Evolutionary conservation across 2,329 filamentous ascomycete genomes (phyloP).

Genomic region (Paracorniculantispora psalliotae): DNA sequence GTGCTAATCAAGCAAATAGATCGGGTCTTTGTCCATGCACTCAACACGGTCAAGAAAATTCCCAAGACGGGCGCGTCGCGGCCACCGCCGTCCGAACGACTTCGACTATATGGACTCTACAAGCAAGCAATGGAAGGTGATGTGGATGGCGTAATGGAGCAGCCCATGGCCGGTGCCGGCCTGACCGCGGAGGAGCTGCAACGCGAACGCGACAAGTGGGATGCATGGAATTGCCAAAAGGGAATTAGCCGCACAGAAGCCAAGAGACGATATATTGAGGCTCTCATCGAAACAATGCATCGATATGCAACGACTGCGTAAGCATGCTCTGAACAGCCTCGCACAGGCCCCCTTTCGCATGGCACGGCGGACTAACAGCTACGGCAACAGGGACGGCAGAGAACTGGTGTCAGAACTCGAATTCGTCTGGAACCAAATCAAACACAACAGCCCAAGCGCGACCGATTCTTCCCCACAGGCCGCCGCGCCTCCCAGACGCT

Average conservation of each 20-base stretch:
- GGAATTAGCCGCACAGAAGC: constrained; percentile 83
- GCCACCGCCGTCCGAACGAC: constrained; percentile 76
- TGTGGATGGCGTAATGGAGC: constrained; percentile 88
- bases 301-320: constrained; percentile 82
- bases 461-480: constrained; percentile 52
- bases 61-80: constrained; percentile 86
- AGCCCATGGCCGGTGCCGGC: constrained; percentile 54
- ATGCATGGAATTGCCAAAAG: constrained; percentile 89
- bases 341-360: neutral
- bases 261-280: constrained; percentile 89
- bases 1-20: constrained; percentile 49
- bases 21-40: constrained; percentile 96
- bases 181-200: constrained; percentile 49
- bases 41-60: constrained; percentile 98
- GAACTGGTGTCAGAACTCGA: constrained; percentile 93
- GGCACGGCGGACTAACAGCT: neutral
- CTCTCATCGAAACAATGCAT: constrained; percentile 95
- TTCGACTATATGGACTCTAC: constrained; percentile 95
- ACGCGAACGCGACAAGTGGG: constrained; percentile 69
- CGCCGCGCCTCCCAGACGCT: constrained; percentile 26
- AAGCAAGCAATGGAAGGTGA: constrained; percentile 99
- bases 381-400: constrained; percentile 59
- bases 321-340: constrained; percentile 23
- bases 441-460: constrained; percentile 70
- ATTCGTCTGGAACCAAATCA: constrained; percentile 98